Evolutionary conservation across 2,329 filamentous ascomycete genomes (phyloP), one percentile per base, ranked within the genome.

Genomic region (Sporothrix sp.): DNA sequence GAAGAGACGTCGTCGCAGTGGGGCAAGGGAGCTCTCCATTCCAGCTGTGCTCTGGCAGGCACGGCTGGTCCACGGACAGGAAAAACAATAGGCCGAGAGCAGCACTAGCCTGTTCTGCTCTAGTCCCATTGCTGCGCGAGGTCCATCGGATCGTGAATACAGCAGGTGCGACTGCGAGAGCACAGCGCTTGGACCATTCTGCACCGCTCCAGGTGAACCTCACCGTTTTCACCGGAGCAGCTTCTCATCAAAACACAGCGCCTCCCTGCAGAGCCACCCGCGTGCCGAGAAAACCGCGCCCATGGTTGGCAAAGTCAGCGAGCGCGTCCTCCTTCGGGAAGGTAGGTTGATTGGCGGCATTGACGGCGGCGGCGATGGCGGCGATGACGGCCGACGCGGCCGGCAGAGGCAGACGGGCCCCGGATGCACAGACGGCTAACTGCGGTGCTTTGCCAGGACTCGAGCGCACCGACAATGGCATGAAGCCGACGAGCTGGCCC

Each of bases 381-480:
- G 18, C 16, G 20, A 13, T 33, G n/a, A n/a, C n/a, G n/a, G n/a
- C n/a, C n/a, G n/a, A n/a, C n/a, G n/a, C n/a, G n/a, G n/a, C n/a
- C n/a, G n/a, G n/a, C n/a, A n/a, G n/a, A n/a, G n/a, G n/a, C n/a
- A n/a, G n/a, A n/a, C n/a, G n/a, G n/a, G n/a, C n/a, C n/a, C n/a
- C n/a, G n/a, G n/a, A n/a, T n/a, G n/a, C n/a, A n/a, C n/a, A n/a
- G n/a, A n/a, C 13, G 32, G 33, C 39, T 49, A 18, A 46, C 38
- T 37, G 43, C 23, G 21, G 33, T 23, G 14, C 36, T 27, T 46
- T 20, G 18, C 8, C 65, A 96, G 91, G 93, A 58, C 81, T 98
- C 57, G 88, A 95, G 71, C 81, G 91, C 64, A 97, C 93, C 54
- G 93, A 98, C 73, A 98, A 98, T 79, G 90, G 91, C 70, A 91